Conservation (phyloP, 208 protist species). For the Phytomonas sp. region DNA sequence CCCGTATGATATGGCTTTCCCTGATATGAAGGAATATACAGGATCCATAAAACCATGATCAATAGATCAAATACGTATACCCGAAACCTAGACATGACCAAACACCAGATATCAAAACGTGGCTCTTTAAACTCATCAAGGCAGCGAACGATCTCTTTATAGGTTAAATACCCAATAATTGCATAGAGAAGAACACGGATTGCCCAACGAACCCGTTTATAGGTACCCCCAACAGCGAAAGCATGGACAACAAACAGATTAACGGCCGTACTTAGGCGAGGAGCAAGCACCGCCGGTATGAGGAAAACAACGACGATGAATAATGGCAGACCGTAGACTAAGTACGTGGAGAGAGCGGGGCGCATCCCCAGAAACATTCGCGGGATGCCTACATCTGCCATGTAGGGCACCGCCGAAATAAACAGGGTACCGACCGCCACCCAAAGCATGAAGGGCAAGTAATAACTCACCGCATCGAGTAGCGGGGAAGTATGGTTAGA, state of each 20-base stretch:
- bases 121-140: neutral
- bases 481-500: slow-evolving; percentile 34
- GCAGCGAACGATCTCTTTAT: slow-evolving; percentile 27
- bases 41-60: slow-evolving; percentile 32
- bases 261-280: slow-evolving; percentile 42
- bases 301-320: slow-evolving; percentile 17
- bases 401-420: slow-evolving; percentile 54
- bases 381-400: slow-evolving; percentile 32
- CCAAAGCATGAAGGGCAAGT: slow-evolving; percentile 22
- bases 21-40: slow-evolving; percentile 54
- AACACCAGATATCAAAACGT: neutral
- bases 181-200: slow-evolving; percentile 38
- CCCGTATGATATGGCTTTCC: slow-evolving; percentile 57
- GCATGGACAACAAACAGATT: slow-evolving; percentile 11
- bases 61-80: slow-evolving; percentile 24
- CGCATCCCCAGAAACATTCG: slow-evolving; percentile 26
- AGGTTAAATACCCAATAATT: slow-evolving; percentile 45
- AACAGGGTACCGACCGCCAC: slow-evolving; percentile 23
- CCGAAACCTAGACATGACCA: slow-evolving; percentile 9
- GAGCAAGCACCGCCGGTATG: slow-evolving; percentile 25
- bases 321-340: slow-evolving; percentile 40
- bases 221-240: slow-evolving; percentile 26
- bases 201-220: slow-evolving; percentile 25
- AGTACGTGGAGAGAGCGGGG: slow-evolving; percentile 33
- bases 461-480: slow-evolving; percentile 22